Conservation (phyloP, 768 basidiomycete species). For the Tylopilus plumbeoviolaceoides region DNA sequence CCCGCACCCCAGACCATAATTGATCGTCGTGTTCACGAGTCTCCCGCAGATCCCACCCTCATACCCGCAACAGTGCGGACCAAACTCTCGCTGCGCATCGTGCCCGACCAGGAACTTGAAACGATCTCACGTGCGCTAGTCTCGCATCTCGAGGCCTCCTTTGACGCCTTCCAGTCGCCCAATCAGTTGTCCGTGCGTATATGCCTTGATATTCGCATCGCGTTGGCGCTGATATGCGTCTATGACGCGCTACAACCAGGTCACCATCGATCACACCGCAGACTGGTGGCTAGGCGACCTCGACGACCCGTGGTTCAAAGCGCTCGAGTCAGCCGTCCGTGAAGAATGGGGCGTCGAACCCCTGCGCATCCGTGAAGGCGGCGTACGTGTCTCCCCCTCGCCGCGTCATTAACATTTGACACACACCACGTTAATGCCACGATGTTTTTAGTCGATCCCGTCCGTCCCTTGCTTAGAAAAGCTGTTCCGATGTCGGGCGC, state of each 20-base stretch:
- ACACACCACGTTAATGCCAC: not conserved
- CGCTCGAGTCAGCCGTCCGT: conserved; percentile 75
- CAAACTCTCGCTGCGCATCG: conserved; percentile 86
- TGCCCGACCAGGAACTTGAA: conserved; percentile 86
- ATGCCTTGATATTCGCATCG: no score
- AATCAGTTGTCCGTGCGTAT: conserved; percentile 63
- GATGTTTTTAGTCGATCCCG: conserved; percentile 70
- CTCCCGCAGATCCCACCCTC: conserved; percentile 66
- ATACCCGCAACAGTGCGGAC: conserved; percentile 85
- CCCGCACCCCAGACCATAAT: not conserved
- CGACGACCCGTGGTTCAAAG: conserved; percentile 80
- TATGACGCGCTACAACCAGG: conserved; percentile 41
- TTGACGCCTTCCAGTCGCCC: conserved; percentile 56
- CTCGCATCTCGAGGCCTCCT: conserved; percentile 54
- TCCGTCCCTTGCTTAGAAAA: conserved; percentile 93
- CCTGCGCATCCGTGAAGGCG: conserved; percentile 88
- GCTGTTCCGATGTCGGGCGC: conserved; percentile 80
- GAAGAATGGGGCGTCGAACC: conserved; percentile 89
- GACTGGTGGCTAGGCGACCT: conserved; percentile 97
- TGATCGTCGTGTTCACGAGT: not conserved
- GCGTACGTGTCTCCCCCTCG: conserved; percentile 46
- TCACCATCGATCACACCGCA: conserved; percentile 76
- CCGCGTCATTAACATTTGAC: not conserved
- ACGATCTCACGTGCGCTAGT: conserved; percentile 60
- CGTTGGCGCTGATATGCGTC: not conserved